Evolutionary conservation across 2,329 filamentous ascomycete genomes (phyloP), one percentile per base, ranked within the genome.

Genomic region (Verticillium isaacii): DNA sequence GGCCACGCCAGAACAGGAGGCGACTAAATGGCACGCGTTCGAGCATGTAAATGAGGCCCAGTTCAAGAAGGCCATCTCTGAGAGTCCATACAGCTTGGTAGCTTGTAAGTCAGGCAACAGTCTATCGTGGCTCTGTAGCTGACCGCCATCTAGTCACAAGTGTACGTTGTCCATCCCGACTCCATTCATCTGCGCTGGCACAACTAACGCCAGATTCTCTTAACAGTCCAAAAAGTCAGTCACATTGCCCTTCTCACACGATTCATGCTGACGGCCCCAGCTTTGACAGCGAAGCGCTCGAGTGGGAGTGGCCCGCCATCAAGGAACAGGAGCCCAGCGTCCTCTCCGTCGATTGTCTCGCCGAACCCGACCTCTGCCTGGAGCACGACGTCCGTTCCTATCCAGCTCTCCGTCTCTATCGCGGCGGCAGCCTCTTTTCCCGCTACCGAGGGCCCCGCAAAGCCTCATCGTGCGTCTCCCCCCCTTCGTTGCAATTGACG

Each of bases 401-500:
- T 62, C 81, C 80, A 1, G 72, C 80, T 3, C 74, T 84, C 32
- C 74, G 81, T 0, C 72, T 78, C 5, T 80, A 78, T 63, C 73
- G 73, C 37, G 67, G 68, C 2, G 68, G 73, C 23, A 71, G 72
- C 1, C 63, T 66, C 5, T 71, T 71, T 55, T 70, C 67, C 5
- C 67, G 78, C 56, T 83, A 82, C 65, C 74, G 80, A 34, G 80
- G 81, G 0, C 73, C 76, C 1, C 73, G 34, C 32, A 37, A 9
- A 17, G 61, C 58, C 34, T 39, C 56, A 7, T 34, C 54, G 25
- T 12, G 17, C 76, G 75, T 5, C 52, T 66, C 15, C 65, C 66
- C 15, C 65, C 71, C 2, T 2, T 55, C 32, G 29, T 9, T 19
- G 32, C 29, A 12, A 56, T 14, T 7, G 19, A 55, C 19, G 23